A percentile compares a stretch with the other conserved stretches of the same genome.
These are phyloP conservation scores for Acidiella bohemica DNA, from an alignment of 495 filamentous ascomycete species.

Conservation along the genomic window DNA sequence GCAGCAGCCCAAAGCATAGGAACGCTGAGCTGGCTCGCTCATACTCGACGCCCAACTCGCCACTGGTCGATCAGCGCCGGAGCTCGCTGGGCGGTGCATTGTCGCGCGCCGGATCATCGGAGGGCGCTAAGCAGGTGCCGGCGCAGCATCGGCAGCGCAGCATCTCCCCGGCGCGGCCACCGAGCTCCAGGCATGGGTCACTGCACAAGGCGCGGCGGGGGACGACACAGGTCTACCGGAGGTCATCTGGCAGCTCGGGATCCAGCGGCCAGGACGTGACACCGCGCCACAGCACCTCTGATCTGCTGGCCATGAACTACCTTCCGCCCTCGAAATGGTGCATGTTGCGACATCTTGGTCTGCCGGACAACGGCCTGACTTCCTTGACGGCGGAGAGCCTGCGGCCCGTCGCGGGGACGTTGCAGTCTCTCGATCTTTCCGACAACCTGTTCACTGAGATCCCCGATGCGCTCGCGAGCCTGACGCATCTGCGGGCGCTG, in stretches of 20 bases:
- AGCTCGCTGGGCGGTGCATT: conserved; percentile 30
- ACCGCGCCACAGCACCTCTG: conserved; percentile 60
- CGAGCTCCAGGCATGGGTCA: conserved; percentile 57
- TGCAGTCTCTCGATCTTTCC: conserved; percentile 84
- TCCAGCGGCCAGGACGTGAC: conserved; percentile 63
- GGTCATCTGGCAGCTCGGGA: conserved; percentile 85
- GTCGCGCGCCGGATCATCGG: conserved; percentile 36
- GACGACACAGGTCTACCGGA: conserved; percentile 54
- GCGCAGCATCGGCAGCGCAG: conserved; percentile 44
- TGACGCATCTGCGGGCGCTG: conserved; percentile 71
- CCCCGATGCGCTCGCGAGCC: conserved; percentile 69
- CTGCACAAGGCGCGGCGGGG: conserved; percentile 33
- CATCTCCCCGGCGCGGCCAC: conserved; percentile 63
- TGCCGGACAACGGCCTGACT: conserved; percentile 82
- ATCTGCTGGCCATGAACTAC: conserved; percentile 48
- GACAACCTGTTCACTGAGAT: conserved; percentile 82
- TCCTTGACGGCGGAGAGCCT: conserved; percentile 61
- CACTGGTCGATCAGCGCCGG: conserved; percentile 37
- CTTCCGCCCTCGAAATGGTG: conserved; percentile 84
- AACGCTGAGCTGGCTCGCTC: conserved; percentile 43
- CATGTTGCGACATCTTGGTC: conserved; percentile 77
- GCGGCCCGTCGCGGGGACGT: conserved; percentile 64
- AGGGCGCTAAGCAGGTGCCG: conserved; percentile 23
- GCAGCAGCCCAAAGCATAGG: conserved; percentile 46
- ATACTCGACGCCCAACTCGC: conserved; percentile 51